Base-by-base conservation (phyloP, 768 basidiomycete species). In the Amanita phalloides region DNA sequence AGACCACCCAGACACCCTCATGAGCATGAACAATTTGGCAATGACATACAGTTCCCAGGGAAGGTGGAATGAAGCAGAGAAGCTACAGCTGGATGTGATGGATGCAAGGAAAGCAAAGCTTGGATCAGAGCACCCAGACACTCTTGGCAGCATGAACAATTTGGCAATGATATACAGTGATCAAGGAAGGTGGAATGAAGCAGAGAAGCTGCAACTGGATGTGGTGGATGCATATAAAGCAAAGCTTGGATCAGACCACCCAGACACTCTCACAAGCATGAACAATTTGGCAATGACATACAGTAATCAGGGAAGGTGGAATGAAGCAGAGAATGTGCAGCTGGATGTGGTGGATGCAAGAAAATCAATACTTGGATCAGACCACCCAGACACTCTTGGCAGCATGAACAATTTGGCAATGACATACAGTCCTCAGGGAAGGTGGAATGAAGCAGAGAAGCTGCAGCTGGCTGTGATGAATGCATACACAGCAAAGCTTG, bases 41-140 rank as follows among this genome's bases (percentile, higher is more conserved):
- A 3, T 25, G 3, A 25, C 23, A 25, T 25, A 25, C 23, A 25
- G 23, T 25, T 3, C 2, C 4, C 4, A 4, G 23, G 23, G 23
- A 25, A 25, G 23, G 23, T 25, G 23, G 23, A 26, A 26, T 26
- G 26, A 26, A 26, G 26, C 26, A 26, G 26, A 26, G 26, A 26
- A 4, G 6, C 26, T 26, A 1, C 26, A 26, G 1, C 26, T 26
- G 6, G 26, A 26, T 26, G 26, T 26, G 6, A 6, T 26, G 26
- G 6, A 26, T 26, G 6, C 26, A 26, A 26, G 17, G 17, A 17
- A 17, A 1, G 26, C 26, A 5, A 26, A 26, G 26, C 26, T 26
- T 39, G 58, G 58, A n/a, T 3, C 21, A 23, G 42, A 60, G 17
- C 58, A 60, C 33, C 53, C 49, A 28, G 37, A 60, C 36, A 57